phyloP scores from a whole-genome alignment of 2,329 filamentous ascomycete species.

The Massarina eburnea region DNA sequence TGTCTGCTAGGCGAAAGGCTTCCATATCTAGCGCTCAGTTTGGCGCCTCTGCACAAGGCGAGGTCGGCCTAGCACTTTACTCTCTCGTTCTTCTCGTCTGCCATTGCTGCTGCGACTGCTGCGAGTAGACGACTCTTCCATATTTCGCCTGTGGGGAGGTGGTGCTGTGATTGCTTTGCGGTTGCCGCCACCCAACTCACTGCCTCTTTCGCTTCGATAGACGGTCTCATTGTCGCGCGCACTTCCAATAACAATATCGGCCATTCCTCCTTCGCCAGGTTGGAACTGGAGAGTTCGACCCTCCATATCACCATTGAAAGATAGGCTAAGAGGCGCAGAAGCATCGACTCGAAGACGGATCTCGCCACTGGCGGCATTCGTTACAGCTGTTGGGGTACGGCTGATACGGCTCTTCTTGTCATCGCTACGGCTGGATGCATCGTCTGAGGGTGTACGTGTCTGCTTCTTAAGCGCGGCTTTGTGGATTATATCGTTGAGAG shows the following conservation, averaged over 20 bases:
- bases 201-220: conserved; percentile 34
- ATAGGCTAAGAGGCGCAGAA: conserved; percentile 34
- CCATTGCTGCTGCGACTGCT: conserved; percentile 30
- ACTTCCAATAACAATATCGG: conserved; percentile 38
- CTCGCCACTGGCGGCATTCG: conserved; percentile 31
- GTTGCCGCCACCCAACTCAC: conserved; percentile 19
- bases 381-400: conserved; percentile 29
- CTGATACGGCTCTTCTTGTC: conserved; percentile 30
- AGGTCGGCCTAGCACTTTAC: conserved; percentile 20
- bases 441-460: conserved; percentile 31
- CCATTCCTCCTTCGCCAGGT: conserved; percentile 38
- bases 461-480: conserved; percentile 28
- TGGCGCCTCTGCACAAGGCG: conserved; percentile 19
- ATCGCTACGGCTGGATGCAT: conserved; percentile 30
- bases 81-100: conserved; percentile 24
- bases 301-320: conserved; percentile 42
- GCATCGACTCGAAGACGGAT: conserved; percentile 40
- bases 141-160: conserved; percentile 22
- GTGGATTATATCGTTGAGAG: conserved; percentile 31
- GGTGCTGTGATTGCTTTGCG: conserved; percentile 19
- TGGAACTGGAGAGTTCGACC: conserved; percentile 38
- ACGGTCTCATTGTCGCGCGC: conserved; percentile 23
- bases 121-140: conserved; percentile 31
- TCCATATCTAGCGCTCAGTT: conserved; percentile 23
- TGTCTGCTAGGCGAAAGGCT: conserved; percentile 1